Evolutionary conservation across 2,329 filamentous ascomycete species (phyloP), one percentile per base, ranked within the genome.

Genomic region (Aspergillus transmontanensis): DNA sequence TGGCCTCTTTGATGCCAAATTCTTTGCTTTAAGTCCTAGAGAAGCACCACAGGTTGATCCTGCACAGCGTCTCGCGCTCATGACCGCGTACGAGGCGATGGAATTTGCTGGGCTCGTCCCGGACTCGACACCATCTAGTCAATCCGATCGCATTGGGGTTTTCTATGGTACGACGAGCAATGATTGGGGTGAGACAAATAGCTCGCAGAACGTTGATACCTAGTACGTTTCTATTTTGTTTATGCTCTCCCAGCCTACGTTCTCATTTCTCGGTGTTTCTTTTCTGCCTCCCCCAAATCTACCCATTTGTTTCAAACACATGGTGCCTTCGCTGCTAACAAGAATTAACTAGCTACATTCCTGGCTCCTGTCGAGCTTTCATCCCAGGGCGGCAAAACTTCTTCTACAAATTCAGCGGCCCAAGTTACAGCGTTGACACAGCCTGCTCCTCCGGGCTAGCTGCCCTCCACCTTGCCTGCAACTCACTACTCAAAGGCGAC

Each of bases 11-110:
- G 91, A 94, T 70, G 89, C 90, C n/a, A 84, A 89, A 1, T 94
- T 94, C 79, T 94, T 94, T 85, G 93, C 93, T 78, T 93, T 94
- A 89, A 93, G 90, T 41, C 90, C 91, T 6, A 87, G 90, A 69
- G 91, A 94, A 78, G 92, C 92, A 32, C 86, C 87, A 58, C 90
- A 93, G 73, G 93, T 90, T 1, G 91, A 94, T 74, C 92, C 92
- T 0, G 92, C 92, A 85, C 91, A 93, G 75, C 86, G 92, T 69
- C 83, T 94, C 68, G 89, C 90, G 3, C 80, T 95, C 26, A 86
- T 89, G 10, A 93, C 91, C 3, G 90, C 90, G 0, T 94, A 93
- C 70, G 91, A 94, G 73, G 91, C 92, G 0, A 82, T 95, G 55
- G 92, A 95, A 75, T 91, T 91, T 87, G 89, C 89, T 36, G 91